phyloP scores from a whole-genome alignment of 352 stramenopile species.

The Pythium biforme region DNA sequence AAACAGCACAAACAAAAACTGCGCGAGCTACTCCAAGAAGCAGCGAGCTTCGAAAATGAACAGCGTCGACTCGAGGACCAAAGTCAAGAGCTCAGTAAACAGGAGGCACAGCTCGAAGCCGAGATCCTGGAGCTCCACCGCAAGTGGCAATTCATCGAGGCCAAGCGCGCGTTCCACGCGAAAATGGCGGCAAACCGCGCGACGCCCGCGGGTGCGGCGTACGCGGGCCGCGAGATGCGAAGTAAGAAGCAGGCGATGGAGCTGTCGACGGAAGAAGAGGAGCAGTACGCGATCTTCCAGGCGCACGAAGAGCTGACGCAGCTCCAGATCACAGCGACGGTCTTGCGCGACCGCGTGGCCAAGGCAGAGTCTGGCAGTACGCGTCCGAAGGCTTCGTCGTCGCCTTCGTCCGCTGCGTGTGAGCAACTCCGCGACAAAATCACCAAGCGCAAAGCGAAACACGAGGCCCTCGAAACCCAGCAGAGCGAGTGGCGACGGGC shows the following conservation, averaged over 20 bases:
- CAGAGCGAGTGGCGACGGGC: constrained; percentile 28
- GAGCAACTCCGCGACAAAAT: constrained; percentile 57
- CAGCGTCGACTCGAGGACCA: constrained; percentile 35
- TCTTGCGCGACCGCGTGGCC: constrained; percentile 32
- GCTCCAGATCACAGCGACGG: constrained; percentile 51
- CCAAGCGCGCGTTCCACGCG: constrained; percentile 47
- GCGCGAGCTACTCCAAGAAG: constrained; percentile 41
- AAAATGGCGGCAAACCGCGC: constrained; percentile 34
- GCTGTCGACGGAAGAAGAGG: constrained; percentile 51
- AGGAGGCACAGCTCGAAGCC: constrained; percentile 33
- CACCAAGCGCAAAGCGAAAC: constrained; percentile 38
- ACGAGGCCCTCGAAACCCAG: constrained; percentile 38
- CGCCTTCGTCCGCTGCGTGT: constrained; percentile 30
- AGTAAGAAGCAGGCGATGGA: constrained; percentile 38
- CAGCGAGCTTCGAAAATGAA: constrained; percentile 34
- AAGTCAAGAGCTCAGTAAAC: constrained; percentile 25
- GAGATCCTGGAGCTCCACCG: constrained; percentile 33
- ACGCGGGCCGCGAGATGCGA: constrained; percentile 38
- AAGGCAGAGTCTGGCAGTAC: background rate
- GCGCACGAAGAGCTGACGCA: constrained; percentile 58
- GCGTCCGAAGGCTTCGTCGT: constrained; percentile 15
- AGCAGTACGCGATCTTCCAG: constrained; percentile 52
- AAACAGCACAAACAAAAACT: constrained; percentile 32
- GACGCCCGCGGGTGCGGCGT: constrained; percentile 4
- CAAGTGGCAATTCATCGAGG: constrained; percentile 44